phyloP scores from a whole-genome alignment of 352 stramenopile genomes.

The Lagenidium giganteum region DNA sequence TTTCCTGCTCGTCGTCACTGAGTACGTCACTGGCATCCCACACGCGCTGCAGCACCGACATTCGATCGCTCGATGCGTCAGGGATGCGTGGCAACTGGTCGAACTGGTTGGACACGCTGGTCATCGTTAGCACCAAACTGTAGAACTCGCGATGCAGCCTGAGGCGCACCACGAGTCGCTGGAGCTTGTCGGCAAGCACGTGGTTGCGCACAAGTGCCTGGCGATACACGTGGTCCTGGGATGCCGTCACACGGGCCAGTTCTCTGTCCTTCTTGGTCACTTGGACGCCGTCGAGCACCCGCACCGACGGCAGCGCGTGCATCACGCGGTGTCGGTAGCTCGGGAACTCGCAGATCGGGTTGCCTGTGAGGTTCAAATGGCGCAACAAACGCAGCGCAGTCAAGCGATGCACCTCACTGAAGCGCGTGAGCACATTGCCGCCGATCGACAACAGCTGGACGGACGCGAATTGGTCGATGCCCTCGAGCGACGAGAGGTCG shows the following conservation, averaged over 20 bases:
- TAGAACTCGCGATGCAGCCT: slow-evolving; percentile 55
- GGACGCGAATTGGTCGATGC: slow-evolving; percentile 52
- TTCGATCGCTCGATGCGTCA: no score
- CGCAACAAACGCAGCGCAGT: slow-evolving; percentile 31
- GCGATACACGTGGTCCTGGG: slow-evolving; percentile 47
- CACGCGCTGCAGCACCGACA: slow-evolving; percentile 31
- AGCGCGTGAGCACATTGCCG: slow-evolving; percentile 42
- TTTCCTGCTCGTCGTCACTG: slow-evolving; percentile 19
- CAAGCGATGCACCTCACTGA: slow-evolving; percentile 38
- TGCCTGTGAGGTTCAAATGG: slow-evolving; percentile 67
- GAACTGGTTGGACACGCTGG: slow-evolving; percentile 31
- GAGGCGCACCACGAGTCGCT: slow-evolving; percentile 43
- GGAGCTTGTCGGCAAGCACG: slow-evolving; percentile 64
- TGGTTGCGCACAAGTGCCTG: slow-evolving; percentile 58
- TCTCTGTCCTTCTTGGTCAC: slow-evolving; percentile 55
- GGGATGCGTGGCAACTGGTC: slow-evolving; percentile 51
- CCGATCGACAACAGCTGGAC: slow-evolving; percentile 63
- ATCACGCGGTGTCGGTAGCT: slow-evolving; percentile 69
- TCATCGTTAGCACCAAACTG: slow-evolving; percentile 31
- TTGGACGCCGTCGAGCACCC: slow-evolving; percentile 57
- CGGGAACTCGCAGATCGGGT: slow-evolving; percentile 64
- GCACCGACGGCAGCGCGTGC: slow-evolving; percentile 32
- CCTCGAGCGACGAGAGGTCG: slow-evolving; percentile 38
- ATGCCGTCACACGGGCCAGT: slow-evolving; percentile 33
- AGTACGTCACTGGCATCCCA: slow-evolving; percentile 45